A percentile compares a stretch with the other conserved stretches of the same genome.
Conservation (phyloP, 2,329 filamentous ascomycete genomes). For the Aspergillus tanneri region DNA sequence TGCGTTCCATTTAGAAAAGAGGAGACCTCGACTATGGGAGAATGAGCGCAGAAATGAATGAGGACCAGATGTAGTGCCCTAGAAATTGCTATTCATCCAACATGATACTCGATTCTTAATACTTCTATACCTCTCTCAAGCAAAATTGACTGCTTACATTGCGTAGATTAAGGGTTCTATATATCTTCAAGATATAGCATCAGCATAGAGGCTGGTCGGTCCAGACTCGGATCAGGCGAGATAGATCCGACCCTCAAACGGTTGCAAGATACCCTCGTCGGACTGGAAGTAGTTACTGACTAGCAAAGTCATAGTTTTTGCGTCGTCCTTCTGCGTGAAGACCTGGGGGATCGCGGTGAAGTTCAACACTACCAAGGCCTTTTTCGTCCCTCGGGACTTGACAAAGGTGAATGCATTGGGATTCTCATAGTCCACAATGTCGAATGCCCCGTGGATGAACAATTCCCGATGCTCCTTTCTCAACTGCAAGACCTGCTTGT, state of each 20-base stretch:
- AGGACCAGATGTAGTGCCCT: too few relatives aligned
- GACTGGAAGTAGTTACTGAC: slow-evolving; percentile 18
- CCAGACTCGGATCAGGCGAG: too few relatives aligned
- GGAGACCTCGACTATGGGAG: too few relatives aligned
- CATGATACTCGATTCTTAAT: too few relatives aligned
- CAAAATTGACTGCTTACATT: too few relatives aligned
- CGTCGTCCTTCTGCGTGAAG: slow-evolving; percentile 8
- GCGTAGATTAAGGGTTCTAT: too few relatives aligned
- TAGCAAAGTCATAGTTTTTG: slow-evolving; percentile 18
- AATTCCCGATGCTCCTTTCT: slow-evolving; percentile 58
- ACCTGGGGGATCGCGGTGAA: slow-evolving; percentile 17
- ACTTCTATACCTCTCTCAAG: too few relatives aligned
- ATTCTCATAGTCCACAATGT: slow-evolving; percentile 22
- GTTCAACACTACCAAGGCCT: slow-evolving; percentile 21
- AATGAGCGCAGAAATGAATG: too few relatives aligned
- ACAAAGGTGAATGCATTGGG: slow-evolving; percentile 23
- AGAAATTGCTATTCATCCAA: too few relatives aligned
- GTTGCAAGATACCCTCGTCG: slow-evolving; percentile 8
- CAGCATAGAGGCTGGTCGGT: too few relatives aligned
- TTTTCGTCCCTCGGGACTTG: slow-evolving; percentile 17
- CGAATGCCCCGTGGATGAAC: slow-evolving; percentile 42
- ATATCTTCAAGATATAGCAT: too few relatives aligned
- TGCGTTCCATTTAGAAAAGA: too few relatives aligned
- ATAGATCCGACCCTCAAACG: slow-evolving; percentile 26
- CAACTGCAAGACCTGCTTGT: slow-evolving; percentile 53